Conservation (phyloP, 73 alveolate species). For the Durusdinium trenchii region DNA sequence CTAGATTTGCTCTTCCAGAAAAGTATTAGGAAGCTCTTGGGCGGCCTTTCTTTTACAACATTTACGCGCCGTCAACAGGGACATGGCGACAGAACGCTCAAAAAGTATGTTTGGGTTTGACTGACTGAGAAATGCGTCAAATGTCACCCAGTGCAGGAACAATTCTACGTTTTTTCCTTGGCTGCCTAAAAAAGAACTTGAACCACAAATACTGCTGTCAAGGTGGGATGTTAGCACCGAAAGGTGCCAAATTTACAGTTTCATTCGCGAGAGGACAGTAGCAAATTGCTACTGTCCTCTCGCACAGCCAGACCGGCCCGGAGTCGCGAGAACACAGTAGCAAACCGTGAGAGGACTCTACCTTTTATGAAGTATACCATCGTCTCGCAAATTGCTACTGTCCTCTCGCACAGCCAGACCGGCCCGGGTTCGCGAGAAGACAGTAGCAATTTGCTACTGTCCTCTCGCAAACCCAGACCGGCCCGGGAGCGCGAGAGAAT, state of each 20-base stretch:
- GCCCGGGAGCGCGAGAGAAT: conserved; percentile 29
- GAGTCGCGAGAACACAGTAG: background rate
- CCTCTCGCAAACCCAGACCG: background rate
- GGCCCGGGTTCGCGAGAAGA: conserved; percentile 26
- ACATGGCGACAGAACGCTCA: no score
- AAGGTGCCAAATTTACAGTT: no score
- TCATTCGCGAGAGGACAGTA: background rate
- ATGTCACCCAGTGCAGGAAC: no score
- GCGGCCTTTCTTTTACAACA: background rate
- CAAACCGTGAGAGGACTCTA: background rate
- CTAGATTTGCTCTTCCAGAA: background rate
- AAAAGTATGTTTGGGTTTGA: no score
- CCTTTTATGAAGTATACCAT: background rate
- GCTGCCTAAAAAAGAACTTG: no score
- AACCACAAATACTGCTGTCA: no score
- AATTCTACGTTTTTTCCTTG: no score
- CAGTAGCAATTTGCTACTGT: background rate
- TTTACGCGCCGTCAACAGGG: no score
- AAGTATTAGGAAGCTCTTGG: background rate
- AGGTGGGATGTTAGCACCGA: no score
- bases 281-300: background rate
- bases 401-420: background rate
- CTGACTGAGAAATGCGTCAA: no score
- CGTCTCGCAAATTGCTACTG: background rate
- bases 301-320: conserved; percentile 37